phyloP scores from a whole-genome alignment of 164 flowering plant species.

The Saururus chinensis region DNA sequence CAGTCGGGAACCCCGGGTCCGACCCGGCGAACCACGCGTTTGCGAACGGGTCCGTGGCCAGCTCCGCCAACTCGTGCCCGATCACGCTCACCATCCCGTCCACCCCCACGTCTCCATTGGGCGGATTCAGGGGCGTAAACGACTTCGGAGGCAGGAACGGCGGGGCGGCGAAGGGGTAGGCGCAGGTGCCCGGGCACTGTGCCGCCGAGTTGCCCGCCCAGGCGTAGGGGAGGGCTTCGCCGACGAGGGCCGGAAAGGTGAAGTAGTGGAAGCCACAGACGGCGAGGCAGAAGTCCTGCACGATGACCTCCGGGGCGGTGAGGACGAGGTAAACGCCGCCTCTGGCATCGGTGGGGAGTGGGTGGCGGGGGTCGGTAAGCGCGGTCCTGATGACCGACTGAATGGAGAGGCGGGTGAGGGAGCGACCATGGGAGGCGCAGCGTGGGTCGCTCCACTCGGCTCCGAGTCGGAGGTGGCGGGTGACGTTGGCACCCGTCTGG shows the following conservation, averaged over 20 bases:
- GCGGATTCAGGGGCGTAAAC: slow-evolving; percentile 27
- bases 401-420: slow-evolving; percentile 38
- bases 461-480: slow-evolving; percentile 22
- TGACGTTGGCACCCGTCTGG: slow-evolving; percentile 53
- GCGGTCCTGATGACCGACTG: slow-evolving; percentile 42
- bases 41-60: slow-evolving; percentile 43
- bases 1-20: slow-evolving; percentile 45
- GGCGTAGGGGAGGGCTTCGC: slow-evolving; percentile 49
- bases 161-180: slow-evolving; percentile 56
- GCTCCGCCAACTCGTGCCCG: slow-evolving; percentile 61
- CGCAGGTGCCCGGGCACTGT: slow-evolving; percentile 59
- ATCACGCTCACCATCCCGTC: slow-evolving; percentile 70
- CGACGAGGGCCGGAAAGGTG: slow-evolving; percentile 46
- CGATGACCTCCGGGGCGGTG: slow-evolving; percentile 45
- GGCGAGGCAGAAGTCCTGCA: slow-evolving; percentile 53
- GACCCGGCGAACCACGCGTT: slow-evolving; percentile 64
- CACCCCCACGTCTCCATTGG: slow-evolving; percentile 45
- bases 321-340: slow-evolving; percentile 52
- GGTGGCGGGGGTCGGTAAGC: slow-evolving; percentile 4
- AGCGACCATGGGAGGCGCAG: slow-evolving; percentile 39
- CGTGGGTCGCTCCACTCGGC: slow-evolving; percentile 33
- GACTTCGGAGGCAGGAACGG: slow-evolving; percentile 10
- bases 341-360: slow-evolving; percentile 31
- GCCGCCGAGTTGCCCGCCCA: slow-evolving; percentile 61
- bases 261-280: slow-evolving; percentile 71